A percentile compares a stretch with the other conserved stretches of the same genome.
phyloP scores from a whole-genome alignment of 2,329 filamentous ascomycete genomes.

The Scedosporium minutisporum region DNA sequence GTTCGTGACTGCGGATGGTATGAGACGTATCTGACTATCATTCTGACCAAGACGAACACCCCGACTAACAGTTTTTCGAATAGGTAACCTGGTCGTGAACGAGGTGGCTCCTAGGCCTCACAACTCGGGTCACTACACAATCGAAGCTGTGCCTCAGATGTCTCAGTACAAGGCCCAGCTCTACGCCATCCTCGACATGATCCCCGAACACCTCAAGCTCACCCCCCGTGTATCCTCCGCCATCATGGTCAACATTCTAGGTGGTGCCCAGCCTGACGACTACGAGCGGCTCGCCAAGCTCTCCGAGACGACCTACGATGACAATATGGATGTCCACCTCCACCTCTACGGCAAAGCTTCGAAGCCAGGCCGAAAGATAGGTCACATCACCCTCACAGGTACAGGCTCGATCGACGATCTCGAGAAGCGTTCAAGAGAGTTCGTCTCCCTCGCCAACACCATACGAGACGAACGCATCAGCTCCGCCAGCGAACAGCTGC shows the following conservation, averaged over 20 bases:
- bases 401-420: constrained; percentile 57
- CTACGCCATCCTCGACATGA: constrained; percentile 63
- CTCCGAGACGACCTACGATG: constrained; percentile 31
- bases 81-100: constrained; percentile 62
- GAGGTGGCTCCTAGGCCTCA: constrained; percentile 76
- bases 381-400: constrained; percentile 77
- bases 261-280: constrained; percentile 54
- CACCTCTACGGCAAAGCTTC: constrained; percentile 91
- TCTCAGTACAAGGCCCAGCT: constrained; percentile 92
- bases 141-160: constrained; percentile 76
- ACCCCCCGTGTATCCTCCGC: constrained; percentile 48
- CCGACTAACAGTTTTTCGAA: not conserved
- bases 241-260: constrained; percentile 77
- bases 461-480: constrained; percentile 47
- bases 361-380: constrained; percentile 86
- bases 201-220: constrained; percentile 45
- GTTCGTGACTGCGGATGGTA: constrained; percentile 70
- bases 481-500: constrained; percentile 20
- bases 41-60: no score
- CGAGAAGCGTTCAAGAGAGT: constrained; percentile 48
- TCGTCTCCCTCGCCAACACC: constrained; percentile 55
- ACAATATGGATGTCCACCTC: constrained; percentile 45
- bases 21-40: constrained; percentile 9
- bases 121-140: constrained; percentile 92
- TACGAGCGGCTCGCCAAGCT: constrained; percentile 44